These are phyloP conservation scores for Podila epigama DNA, from an alignment of 192 early-diverging fungal species.

Conservation along the genomic window DNA sequence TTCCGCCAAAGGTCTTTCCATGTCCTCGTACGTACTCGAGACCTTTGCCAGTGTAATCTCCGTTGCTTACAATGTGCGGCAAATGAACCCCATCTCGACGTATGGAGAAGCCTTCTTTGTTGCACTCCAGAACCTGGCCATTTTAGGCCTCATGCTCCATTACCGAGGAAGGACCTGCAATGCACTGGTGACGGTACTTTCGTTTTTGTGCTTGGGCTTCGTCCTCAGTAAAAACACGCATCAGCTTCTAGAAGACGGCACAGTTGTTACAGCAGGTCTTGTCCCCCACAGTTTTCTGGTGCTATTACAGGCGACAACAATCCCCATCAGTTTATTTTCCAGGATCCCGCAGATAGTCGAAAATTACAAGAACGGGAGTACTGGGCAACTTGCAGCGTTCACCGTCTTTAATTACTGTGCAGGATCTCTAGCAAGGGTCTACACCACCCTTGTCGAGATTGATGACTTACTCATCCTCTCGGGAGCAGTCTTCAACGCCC, in stretches of 20 bases:
- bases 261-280: constrained; percentile 29
- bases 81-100: constrained; percentile 85
- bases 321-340: constrained; percentile 67
- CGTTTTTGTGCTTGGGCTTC: constrained; percentile 48
- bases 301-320: constrained; percentile 65
- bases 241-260: background rate
- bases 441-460: constrained; percentile 88
- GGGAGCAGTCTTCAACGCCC: constrained; percentile 65
- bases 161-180: constrained; percentile 51
- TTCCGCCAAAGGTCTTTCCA: constrained; percentile 79
- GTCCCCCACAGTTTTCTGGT: constrained; percentile 59
- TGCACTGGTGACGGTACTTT: background rate
- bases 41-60: constrained; percentile 73
- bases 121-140: constrained; percentile 79
- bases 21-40: constrained; percentile 80
- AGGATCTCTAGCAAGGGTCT: constrained; percentile 81
- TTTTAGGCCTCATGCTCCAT: constrained; percentile 69
- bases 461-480: constrained; percentile 75
- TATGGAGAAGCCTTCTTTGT: constrained; percentile 84
- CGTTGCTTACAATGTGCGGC: constrained; percentile 83
- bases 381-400: constrained; percentile 77
- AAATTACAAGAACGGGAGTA: constrained; percentile 70
- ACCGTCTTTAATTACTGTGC: constrained; percentile 78
- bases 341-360: constrained; percentile 46
- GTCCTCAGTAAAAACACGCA: background rate